phyloP scores from a whole-genome alignment of 768 basidiomycete species.

The Lepiota brunneoincarnata region DNA sequence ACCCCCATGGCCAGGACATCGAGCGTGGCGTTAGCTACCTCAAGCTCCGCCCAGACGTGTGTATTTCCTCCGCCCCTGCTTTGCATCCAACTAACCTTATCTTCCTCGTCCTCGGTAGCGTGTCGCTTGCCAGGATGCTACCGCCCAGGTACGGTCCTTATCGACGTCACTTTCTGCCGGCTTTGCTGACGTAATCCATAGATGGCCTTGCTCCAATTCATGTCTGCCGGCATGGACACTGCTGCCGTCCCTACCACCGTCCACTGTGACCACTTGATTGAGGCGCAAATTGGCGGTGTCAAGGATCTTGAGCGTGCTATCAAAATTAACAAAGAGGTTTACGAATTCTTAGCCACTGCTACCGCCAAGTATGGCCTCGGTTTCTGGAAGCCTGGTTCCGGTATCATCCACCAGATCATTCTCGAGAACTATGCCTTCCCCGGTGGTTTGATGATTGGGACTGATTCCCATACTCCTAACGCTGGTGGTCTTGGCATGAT shows the following conservation, averaged over 20 bases:
- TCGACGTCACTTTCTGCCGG: conserved; percentile 17
- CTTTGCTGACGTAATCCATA: conserved; percentile 39
- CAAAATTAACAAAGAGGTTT: conserved; percentile 96
- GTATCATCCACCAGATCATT: conserved; percentile 99
- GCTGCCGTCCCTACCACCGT: conserved; percentile 98
- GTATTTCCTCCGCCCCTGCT: conserved; percentile 28
- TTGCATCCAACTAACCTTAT: conserved; percentile 4
- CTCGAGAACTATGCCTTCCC: conserved; percentile 99
- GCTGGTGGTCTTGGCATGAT: conserved; percentile 99
- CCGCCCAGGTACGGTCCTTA: conserved; percentile 60
- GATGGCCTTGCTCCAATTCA: conserved; percentile 99
- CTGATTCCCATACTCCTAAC: conserved; percentile 98
- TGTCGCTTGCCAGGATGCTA: conserved; percentile 90
- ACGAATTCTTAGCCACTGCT: conserved; percentile 97
- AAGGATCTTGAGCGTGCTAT: conserved; percentile 93
- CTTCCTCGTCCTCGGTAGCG: conserved; percentile 47
- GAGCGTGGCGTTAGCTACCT: conserved; percentile 92
- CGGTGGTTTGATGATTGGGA: conserved; percentile 99
- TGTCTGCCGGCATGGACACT: conserved; percentile 98
- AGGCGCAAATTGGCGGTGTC: conserved; percentile 91
- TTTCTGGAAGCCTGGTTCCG: conserved; percentile 99
- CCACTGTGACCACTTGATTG: conserved; percentile 98
- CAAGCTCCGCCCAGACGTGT: conserved; percentile 94
- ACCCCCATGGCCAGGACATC: conserved; percentile 89
- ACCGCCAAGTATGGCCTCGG: conserved; percentile 99